Evolutionary conservation across 768 basidiomycete species (phyloP).

Genomic region (Plicaturopsis crispa): DNA sequence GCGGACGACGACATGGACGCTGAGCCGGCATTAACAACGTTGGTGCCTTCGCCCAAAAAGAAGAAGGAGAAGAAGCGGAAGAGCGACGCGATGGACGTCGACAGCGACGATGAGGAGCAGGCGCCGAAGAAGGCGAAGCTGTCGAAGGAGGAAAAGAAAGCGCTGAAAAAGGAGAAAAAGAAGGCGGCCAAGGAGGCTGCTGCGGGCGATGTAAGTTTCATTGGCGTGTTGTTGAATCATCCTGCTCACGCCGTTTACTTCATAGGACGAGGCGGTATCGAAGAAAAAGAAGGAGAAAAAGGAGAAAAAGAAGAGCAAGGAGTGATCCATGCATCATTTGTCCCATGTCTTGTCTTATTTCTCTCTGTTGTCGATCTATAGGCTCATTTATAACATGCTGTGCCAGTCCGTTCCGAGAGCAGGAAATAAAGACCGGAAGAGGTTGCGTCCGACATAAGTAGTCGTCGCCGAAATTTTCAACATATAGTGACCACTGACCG

Average conservation of each 20-base stretch:
- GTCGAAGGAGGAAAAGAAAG: slow-evolving; percentile 83
- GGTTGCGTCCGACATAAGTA: too few species aligned
- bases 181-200: slow-evolving; percentile 48
- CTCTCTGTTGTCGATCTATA: too few species aligned
- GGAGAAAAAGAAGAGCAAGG: slow-evolving; percentile 48
- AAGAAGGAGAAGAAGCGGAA: slow-evolving; percentile 63
- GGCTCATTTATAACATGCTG: too few species aligned
- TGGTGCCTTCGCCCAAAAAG: slow-evolving; percentile 47
- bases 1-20: slow-evolving; percentile 46
- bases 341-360: not conserved
- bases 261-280: slow-evolving; percentile 18
- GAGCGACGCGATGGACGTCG: slow-evolving; percentile 59
- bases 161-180: slow-evolving; percentile 72
- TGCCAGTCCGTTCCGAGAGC: too few species aligned
- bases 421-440: too few species aligned
- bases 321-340: slow-evolving; percentile 13
- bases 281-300: slow-evolving; percentile 43
- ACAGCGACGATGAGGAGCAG: slow-evolving; percentile 42
- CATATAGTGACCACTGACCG: too few species aligned
- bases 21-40: slow-evolving; percentile 45
- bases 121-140: slow-evolving; percentile 67
- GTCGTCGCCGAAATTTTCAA: too few species aligned
- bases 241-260: slow-evolving; percentile 1
- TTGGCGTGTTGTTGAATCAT: slow-evolving; percentile 7
- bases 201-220: slow-evolving; percentile 28